Evolutionary conservation across 2,329 filamentous ascomycete genomes (phyloP).

Genomic region (Neopestalotiopsis clavispora): DNA sequence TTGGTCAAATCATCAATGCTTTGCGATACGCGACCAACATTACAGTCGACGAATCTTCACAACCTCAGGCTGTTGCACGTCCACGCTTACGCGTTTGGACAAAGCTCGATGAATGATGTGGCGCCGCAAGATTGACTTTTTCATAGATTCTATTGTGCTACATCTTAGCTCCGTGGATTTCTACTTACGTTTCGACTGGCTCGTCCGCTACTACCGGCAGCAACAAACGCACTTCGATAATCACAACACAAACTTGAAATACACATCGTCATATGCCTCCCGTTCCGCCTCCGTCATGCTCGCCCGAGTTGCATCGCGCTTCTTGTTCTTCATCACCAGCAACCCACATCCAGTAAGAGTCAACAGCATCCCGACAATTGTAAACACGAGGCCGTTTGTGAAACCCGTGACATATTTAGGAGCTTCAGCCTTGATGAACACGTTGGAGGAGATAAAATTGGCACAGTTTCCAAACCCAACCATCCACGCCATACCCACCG

Average conservation of each 20-base stretch:
- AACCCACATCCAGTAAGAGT: constrained; percentile 21
- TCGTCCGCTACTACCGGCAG: not conserved
- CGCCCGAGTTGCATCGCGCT: constrained; percentile 24
- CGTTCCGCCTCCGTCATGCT: constrained; percentile 27
- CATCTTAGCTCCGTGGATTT: not conserved
- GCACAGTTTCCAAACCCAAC: constrained; percentile 49
- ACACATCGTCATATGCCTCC: constrained; percentile 27
- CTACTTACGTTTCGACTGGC: not conserved
- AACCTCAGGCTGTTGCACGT: no score
- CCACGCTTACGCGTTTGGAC: no score
- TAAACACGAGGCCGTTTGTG: constrained; percentile 39
- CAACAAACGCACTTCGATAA: not conserved
- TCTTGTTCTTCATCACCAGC: constrained; percentile 24
- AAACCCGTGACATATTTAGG: constrained; percentile 44
- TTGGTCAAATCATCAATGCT: no score
- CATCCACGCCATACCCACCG: constrained; percentile 45
- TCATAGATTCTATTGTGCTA: no score
- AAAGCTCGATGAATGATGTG: no score
- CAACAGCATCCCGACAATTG: constrained; percentile 27
- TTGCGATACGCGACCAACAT: no score
- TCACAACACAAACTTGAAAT: constrained; percentile 32
- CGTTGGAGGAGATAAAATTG: constrained; percentile 45
- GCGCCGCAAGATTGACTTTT: no score
- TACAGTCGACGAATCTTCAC: no score
- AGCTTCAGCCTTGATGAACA: constrained; percentile 44